phyloP scores from a whole-genome alignment of 2,329 filamentous ascomycete genomes.

The Stenocarpella maydis region DNA sequence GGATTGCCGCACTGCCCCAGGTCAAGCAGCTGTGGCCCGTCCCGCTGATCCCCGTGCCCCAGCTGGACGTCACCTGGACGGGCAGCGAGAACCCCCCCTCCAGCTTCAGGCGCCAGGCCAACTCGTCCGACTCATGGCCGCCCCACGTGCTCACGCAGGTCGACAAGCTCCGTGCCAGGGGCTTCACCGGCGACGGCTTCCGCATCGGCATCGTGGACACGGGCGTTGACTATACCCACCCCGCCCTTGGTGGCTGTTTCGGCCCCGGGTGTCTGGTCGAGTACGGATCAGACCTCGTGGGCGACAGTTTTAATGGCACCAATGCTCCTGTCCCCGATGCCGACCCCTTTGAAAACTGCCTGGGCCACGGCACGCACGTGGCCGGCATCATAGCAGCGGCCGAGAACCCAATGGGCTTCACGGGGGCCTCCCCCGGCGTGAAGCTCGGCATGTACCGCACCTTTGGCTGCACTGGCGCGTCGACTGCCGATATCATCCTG shows the following conservation, averaged over 20 bases:
- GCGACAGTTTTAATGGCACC: slow-evolving; percentile 44
- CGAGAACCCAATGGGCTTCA: slow-evolving; percentile 47
- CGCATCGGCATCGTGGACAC: slow-evolving; percentile 53
- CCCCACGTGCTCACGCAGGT: slow-evolving; percentile 47
- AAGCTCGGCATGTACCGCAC: slow-evolving; percentile 52
- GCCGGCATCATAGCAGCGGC: slow-evolving; percentile 57
- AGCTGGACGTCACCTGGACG: slow-evolving; percentile 18
- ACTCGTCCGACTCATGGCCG: slow-evolving; percentile 33
- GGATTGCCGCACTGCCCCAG: slow-evolving; percentile 38
- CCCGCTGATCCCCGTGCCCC: slow-evolving; percentile 34
- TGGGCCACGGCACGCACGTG: slow-evolving; percentile 55
- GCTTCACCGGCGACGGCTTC: slow-evolving; percentile 54
- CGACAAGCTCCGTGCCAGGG: slow-evolving; percentile 51
- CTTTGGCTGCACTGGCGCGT: slow-evolving; percentile 43
- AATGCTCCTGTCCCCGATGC: slow-evolving; percentile 46
- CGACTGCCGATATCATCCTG: slow-evolving; percentile 50
- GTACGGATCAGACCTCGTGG: slow-evolving; percentile 57
- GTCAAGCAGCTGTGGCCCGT: slow-evolving; percentile 46
- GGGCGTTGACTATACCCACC: slow-evolving; percentile 58
- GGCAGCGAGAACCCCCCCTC: slow-evolving; percentile 3
- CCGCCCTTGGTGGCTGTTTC: slow-evolving; percentile 61
- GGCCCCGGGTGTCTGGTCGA: slow-evolving; percentile 57
- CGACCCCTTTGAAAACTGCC: slow-evolving; percentile 50
- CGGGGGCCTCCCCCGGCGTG: slow-evolving; percentile 52
- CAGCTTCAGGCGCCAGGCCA: slow-evolving; percentile 20